Percentiles rank a stretch among this genome's conserved stretches.
phyloP scores from a whole-genome alignment of 148 eudicot species.

The Simmondsia chinensis region DNA sequence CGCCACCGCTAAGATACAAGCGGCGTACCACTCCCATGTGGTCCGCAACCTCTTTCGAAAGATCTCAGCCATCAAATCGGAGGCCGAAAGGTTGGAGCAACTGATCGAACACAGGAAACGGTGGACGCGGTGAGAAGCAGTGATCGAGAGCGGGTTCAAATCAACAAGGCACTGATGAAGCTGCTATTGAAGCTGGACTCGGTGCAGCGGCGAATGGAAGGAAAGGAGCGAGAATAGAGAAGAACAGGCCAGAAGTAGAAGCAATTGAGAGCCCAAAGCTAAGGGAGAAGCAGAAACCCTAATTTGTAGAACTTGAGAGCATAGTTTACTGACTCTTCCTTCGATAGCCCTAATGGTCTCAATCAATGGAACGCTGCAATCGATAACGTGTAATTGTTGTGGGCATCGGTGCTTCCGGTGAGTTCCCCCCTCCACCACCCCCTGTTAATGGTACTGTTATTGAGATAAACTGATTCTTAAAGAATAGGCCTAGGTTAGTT shows the following conservation, averaged over 20 bases:
- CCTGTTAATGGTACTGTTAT: too few species aligned
- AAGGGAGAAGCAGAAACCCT: slow-evolving; percentile 73
- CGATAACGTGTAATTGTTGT: too few species aligned
- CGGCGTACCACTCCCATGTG: slow-evolving; percentile 46
- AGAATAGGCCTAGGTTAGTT: too few species aligned
- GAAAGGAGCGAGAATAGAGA: slow-evolving; percentile 36
- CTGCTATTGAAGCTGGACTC: slow-evolving; percentile 52
- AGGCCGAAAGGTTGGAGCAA: slow-evolving; percentile 34
- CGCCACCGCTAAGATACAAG: slow-evolving; percentile 73
- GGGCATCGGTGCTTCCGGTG: too few species aligned
- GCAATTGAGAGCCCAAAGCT: slow-evolving; percentile 89
- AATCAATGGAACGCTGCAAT: too few species aligned
- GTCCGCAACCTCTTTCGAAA: slow-evolving; percentile 38
- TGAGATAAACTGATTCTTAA: too few species aligned
- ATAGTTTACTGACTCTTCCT: slow-evolving; percentile 42
- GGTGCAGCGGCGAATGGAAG: slow-evolving; percentile 54
- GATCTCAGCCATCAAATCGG: slow-evolving; percentile 38
- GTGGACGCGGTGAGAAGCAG: slow-evolving; percentile 53
- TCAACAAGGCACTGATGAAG: slow-evolving; percentile 68
- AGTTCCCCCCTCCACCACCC: too few species aligned
- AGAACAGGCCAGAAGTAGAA: slow-evolving; percentile 96
- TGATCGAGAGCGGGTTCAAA: slow-evolving; percentile 44
- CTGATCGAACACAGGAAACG: slow-evolving; percentile 83
- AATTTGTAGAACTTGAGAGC: slow-evolving; percentile 72
- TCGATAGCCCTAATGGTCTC: slow-evolving; percentile 68